These are phyloP conservation scores for Scedosporium apiospermum DNA, from an alignment of 2,329 filamentous ascomycete species.

Conservation along the genomic window DNA sequence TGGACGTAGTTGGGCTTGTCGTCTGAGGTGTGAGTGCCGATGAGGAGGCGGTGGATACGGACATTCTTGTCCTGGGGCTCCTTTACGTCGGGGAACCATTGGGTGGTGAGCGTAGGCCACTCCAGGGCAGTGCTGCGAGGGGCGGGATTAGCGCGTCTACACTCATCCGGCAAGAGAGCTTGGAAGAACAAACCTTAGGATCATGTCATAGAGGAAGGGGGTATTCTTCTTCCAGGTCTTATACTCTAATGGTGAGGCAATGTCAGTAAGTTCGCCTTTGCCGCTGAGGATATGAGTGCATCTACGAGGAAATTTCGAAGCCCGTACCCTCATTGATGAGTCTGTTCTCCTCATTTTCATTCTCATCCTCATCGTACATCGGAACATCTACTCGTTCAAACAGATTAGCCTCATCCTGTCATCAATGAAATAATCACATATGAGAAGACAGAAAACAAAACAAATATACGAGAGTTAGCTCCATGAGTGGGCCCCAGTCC, in stretches of 20 bases:
- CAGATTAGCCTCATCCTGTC: not conserved
- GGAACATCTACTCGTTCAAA: constrained; percentile 23
- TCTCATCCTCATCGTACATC: constrained; percentile 53
- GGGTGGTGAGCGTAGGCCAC: constrained; percentile 94
- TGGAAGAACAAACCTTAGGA: constrained; percentile 56
- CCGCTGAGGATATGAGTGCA: not conserved
- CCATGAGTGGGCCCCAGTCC: no score
- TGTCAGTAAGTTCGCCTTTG: constrained; percentile 8
- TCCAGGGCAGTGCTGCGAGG: constrained; percentile 69
- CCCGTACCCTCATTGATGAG: constrained; percentile 78
- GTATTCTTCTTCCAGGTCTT: constrained; percentile 99
- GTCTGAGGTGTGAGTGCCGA: constrained; percentile 90
- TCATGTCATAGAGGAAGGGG: constrained; percentile 96
- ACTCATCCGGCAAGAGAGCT: not conserved
- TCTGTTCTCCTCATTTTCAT: constrained; percentile 68
- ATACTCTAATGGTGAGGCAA: constrained; percentile 58
- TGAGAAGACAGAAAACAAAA: not conserved
- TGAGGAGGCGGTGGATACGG: constrained; percentile 76
- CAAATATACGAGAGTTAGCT: no score
- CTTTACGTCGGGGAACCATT: constrained; percentile 96
- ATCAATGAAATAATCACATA: not conserved
- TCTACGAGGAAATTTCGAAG: not conserved
- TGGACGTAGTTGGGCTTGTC: constrained; percentile 84
- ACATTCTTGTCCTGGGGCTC: constrained; percentile 79
- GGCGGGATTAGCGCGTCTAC: not conserved